phyloP scores from a whole-genome alignment of 345 rosid genomes.

The Bretschneidera sinensis region DNA sequence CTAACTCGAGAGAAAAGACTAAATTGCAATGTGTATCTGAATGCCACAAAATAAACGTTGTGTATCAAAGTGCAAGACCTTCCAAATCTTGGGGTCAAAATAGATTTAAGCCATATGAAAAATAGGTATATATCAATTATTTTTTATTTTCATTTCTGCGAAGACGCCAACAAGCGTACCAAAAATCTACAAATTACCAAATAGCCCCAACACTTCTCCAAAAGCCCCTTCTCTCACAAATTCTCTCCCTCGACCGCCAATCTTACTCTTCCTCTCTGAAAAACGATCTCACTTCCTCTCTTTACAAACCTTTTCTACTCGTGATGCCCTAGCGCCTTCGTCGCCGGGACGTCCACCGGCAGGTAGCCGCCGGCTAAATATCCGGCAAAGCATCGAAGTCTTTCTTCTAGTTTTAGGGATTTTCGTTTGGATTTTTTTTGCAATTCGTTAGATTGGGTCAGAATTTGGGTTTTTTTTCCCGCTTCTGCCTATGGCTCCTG shows the following conservation, averaged over 20 bases:
- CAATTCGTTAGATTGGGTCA: background rate
- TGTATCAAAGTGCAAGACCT: too few species aligned
- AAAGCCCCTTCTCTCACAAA: background rate
- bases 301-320: too few species aligned
- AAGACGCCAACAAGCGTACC: too few species aligned
- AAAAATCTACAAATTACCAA: background rate
- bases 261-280: background rate
- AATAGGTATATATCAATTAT: too few species aligned
- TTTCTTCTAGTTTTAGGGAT: background rate
- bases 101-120: too few species aligned
- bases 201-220: background rate
- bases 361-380: background rate
- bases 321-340: too few species aligned
- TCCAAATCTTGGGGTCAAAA: too few species aligned
- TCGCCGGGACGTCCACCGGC: background rate
- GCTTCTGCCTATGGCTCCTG: slow-evolving; percentile 51
- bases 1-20: too few species aligned
- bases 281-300: too few species aligned
- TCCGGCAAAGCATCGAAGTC: background rate
- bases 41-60: too few species aligned
- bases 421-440: background rate
- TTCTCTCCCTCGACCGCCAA: background rate
- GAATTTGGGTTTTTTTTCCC: slow-evolving; percentile 30
- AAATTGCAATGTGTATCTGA: too few species aligned
- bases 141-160: too few species aligned